phyloP scores from a whole-genome alignment of 768 basidiomycete genomes.

The Piloderma croceum region DNA sequence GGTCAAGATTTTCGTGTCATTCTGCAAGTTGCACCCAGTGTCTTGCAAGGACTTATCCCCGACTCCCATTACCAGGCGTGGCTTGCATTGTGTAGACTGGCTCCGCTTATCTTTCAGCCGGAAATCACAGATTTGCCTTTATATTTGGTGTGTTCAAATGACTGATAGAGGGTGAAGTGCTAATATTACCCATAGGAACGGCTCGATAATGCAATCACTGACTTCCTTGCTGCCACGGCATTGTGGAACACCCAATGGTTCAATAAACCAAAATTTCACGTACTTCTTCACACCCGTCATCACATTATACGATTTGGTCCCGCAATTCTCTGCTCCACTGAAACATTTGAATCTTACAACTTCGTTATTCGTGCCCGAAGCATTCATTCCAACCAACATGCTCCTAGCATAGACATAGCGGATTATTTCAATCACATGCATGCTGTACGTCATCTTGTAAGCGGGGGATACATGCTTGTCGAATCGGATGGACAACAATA shows the following conservation, averaged over 20 bases:
- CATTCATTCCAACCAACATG: conserved; percentile 17
- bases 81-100: conserved; percentile 1
- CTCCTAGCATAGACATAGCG: conserved; percentile 21
- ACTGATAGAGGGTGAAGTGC: background rate
- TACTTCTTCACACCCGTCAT: conserved; percentile 18
- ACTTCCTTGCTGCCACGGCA: conserved; percentile 16
- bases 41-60: conserved; percentile 9
- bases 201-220: conserved; percentile 10
- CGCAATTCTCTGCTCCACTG: conserved; percentile 21
- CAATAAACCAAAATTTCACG: conserved; percentile 24
- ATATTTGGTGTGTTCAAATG: background rate
- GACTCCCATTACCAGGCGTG: background rate
- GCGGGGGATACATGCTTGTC: background rate
- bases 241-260: conserved; percentile 19
- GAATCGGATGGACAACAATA: too few relatives aligned
- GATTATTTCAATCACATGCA: background rate
- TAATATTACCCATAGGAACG: conserved; percentile 3
- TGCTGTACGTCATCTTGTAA: background rate
- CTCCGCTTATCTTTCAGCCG: conserved; percentile 5
- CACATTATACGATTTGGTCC: conserved; percentile 26
- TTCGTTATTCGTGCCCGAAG: conserved; percentile 16
- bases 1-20: conserved; percentile 17
- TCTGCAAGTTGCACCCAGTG: conserved; percentile 11
- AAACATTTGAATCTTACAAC: conserved; percentile 24
- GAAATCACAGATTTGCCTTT: background rate